Conservation (phyloP, 2,329 filamentous ascomycete genomes). For the Sphaerulina vaccinii region DNA sequence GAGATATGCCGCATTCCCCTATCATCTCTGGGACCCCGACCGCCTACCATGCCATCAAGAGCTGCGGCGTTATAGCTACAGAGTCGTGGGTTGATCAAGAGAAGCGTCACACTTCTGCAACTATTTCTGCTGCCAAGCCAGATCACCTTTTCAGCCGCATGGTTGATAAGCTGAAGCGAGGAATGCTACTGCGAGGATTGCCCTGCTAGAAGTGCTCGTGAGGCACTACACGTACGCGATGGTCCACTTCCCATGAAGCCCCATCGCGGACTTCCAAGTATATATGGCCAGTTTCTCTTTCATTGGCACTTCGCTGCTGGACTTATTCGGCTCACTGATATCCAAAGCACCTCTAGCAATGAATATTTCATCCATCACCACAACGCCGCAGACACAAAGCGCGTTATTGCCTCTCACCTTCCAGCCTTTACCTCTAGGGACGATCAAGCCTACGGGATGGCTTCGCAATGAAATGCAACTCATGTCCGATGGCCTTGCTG, state of each 20-base stretch:
- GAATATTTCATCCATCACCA: neutral
- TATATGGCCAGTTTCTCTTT: neutral
- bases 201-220: too few species aligned
- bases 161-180: too few species aligned
- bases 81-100: too few species aligned
- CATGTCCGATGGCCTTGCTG: conserved; percentile 53
- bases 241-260: neutral
- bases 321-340: neutral
- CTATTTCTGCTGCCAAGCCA: too few species aligned
- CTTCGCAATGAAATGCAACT: conserved; percentile 51
- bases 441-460: conserved; percentile 54
- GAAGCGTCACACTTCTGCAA: too few species aligned
- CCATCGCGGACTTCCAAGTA: neutral
- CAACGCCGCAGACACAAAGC: neutral
- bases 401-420: conserved; percentile 30
- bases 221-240: neutral
- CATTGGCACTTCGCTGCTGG: neutral
- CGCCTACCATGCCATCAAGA: too few species aligned
- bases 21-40: too few species aligned
- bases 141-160: too few species aligned
- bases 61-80: too few species aligned
- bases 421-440: conserved; percentile 49
- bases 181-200: too few species aligned
- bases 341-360: neutral
- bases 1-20: too few species aligned